These are phyloP conservation scores for Saccharomyces kudriavzevii DNA, from an alignment of 805 yeast species.

Conservation along the genomic window DNA sequence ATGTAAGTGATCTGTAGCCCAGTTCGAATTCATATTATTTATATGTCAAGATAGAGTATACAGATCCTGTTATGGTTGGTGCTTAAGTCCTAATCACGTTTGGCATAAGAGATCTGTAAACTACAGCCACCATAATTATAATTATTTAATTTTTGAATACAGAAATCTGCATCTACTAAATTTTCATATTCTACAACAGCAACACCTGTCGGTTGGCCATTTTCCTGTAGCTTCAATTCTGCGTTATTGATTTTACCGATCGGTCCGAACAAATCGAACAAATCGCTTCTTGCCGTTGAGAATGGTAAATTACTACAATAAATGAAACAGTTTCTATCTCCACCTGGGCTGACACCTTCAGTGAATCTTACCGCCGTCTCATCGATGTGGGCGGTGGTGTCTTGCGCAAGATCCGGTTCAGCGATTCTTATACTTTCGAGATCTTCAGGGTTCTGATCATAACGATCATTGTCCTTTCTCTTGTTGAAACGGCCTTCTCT, in stretches of 20 bases:
- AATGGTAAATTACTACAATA: conserved; percentile 76
- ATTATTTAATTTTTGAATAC: conserved; percentile 61
- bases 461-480: not conserved
- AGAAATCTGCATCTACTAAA: conserved; percentile 57
- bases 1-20: not conserved
- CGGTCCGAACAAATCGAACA: conserved; percentile 73
- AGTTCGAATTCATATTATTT: not conserved
- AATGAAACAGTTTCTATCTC: conserved; percentile 50
- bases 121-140: conserved; percentile 77
- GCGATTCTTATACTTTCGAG: conserved; percentile 7
- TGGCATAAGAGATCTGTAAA: conserved; percentile 58
- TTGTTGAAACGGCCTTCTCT: conserved; percentile 21
- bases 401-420: not conserved
- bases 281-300: conserved; percentile 73
- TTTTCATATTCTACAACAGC: conserved; percentile 72
- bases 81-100: conserved; percentile 10
- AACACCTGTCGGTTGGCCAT: conserved; percentile 64
- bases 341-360: conserved; percentile 52
- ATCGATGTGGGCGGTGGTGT: not conserved
- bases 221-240: conserved; percentile 53
- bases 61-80: not conserved
- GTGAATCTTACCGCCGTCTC: conserved; percentile 42
- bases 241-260: conserved; percentile 68
- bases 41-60: not conserved
- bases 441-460: not conserved